Base-by-base conservation (phyloP, 306 rosid species). In the Dalbergia cultrata region DNA sequence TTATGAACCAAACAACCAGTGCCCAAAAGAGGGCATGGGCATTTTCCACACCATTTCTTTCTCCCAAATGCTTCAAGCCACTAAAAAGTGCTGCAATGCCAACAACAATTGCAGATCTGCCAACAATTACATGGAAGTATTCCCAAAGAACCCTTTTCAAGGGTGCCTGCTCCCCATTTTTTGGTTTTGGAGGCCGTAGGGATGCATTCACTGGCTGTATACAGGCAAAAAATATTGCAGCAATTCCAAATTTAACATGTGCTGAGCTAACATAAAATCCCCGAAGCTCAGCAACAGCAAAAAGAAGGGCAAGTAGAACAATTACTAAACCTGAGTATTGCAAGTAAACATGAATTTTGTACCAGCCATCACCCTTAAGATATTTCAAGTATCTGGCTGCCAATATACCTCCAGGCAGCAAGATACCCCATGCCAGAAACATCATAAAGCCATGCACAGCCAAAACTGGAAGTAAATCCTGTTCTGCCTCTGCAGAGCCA, bases 381-480 rank as follows among this genome's bases (percentile, higher is more conserved):
- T 92, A 97, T 87, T 95, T 95, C 17, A 91, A 75, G 90, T 95
- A 95, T 62, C 97, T 86, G 70, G 99, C 95, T 10, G 97, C 89
- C 84, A 95, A 59, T 75, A 90, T 76, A 76, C 97, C 99, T 66
- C 94, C 97, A 50, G 97, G 99, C 84, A 95, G 91, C 85, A 95
- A 80, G 61, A 95, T 91, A 60, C 94, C 97, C 97, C 97, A 95
- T 41, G 97, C 97, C 49, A 95, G 86, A 81, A 95, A 95, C 97
- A 92, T 95, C 97, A 92, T 92, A 62, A 95, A 90, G 56, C 97
- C 99, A 84, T 95, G 99, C 49, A 91, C 99, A 35, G 93, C 97
- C 76, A 95, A 81, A 31, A 95, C 97, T 0, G 99, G 97, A 47
- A 89, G 92, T 81, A 95, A 80, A 86, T 95, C 98, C 85, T 92